Evolutionary conservation across 176 grass and related monocot species (phyloP).

Genomic region (Carex pumila): DNA sequence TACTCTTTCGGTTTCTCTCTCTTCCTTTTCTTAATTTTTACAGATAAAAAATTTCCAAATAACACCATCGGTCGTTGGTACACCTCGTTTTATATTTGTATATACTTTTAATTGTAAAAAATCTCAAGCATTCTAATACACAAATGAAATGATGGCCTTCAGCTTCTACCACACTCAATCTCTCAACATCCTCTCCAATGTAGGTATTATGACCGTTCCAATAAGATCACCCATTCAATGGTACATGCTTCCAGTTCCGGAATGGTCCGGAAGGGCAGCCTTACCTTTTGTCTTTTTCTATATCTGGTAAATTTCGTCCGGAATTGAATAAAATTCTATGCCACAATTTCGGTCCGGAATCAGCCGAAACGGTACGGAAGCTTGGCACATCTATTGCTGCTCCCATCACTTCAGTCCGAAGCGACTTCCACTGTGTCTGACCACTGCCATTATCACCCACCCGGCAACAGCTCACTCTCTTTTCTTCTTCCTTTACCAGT

Average conservation of each 20-base stretch:
- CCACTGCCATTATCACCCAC: constrained; percentile 2
- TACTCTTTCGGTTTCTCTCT: too few relatives aligned
- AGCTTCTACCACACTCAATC: neutral
- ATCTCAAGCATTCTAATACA: neutral
- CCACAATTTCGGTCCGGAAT: neutral
- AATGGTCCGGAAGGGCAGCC: neutral
- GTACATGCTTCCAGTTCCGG: too few relatives aligned
- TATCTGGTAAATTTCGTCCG: neutral
- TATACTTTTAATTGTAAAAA: neutral
- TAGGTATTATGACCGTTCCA: neutral
- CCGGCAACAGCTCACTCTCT: constrained; percentile 3
- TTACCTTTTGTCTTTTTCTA: neutral
- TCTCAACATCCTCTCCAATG: neutral
- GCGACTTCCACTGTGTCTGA: neutral
- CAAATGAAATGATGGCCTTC: neutral
- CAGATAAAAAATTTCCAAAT: too few relatives aligned
- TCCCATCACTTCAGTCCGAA: constrained; percentile 6
- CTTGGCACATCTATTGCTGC: neutral
- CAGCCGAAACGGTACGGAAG: neutral
- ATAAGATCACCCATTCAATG: neutral
- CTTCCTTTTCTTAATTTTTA: too few relatives aligned
- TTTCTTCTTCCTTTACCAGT: constrained; percentile 1
- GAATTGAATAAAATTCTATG: neutral
- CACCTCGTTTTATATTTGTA: neutral
- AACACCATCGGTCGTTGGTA: neutral